Evolutionary conservation across 805 yeast species (phyloP), one percentile per base, ranked within the genome.

Genomic region (Saccharomycopsis sp.): DNA sequence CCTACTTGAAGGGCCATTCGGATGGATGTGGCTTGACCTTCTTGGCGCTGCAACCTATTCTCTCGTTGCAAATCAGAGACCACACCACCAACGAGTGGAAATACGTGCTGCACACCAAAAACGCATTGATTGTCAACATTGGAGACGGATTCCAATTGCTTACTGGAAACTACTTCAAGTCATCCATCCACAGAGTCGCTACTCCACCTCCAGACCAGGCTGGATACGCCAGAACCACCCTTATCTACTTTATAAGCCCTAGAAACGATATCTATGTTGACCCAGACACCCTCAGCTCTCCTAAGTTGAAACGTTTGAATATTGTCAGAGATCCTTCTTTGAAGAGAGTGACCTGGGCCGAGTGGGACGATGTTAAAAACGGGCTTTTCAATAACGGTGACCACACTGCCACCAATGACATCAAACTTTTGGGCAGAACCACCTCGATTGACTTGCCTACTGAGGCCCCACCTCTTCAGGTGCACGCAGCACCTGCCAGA

Each of bases 361-460:
- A 74, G n/a, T 77, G 81, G 81, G 73, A 75, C 56, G 73, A 73
- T 21, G 79, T 74, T 53, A 78, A 78, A 61, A 79, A 78, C 2
- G 66, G 76, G 50, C 68, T 76, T 21, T 77, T 78, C 63, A 80
- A 80, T 18, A n/a, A 59, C 24, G 59, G 56, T 44, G 54, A 23
- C 21, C 41, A 52, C 24, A 41, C 52, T 12, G 57, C 59, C 20
- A 23, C 24, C 12, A 40, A 34, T 23, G 59, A 56, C 9, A 53
- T 61, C 12, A 57, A 59, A 24, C 34, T 61, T 50, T 61, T 58
- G 14, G 63, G 63, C 7, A 59, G 63, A 56, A 24, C 52, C 23
- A 24, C 48, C 16, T 44, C 48, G 8, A 44, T 44, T 12, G 48
- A 44, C 21, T 44, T 44, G 21, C 48, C 48, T 44, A 44, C 48